Evolutionary conservation across 495 filamentous ascomycete species (phyloP), one percentile per base, ranked within the genome.

Genomic region (Amphirosellinia nigrospora): DNA sequence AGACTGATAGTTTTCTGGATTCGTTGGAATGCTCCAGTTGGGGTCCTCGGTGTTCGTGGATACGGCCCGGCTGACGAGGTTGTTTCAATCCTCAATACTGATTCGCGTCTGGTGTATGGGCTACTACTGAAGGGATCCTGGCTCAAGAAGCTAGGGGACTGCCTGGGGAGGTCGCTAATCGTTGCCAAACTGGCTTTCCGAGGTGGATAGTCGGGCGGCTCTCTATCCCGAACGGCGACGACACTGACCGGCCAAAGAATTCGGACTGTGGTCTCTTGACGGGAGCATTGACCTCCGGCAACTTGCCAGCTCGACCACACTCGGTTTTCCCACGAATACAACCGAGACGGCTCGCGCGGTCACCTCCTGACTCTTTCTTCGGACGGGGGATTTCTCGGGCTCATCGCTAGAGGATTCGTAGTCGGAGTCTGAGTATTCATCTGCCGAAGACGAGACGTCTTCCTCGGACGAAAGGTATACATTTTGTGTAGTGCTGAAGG

Each of bases 391-490:
- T 13, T 77, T 63, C 26, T 78, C 75, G 30, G 71, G 71, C 70
- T 80, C 79, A 39, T 82, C 79, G 59, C 74, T 76, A 53, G 73
- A 79, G 62, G 82, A 82, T 63, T 85, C 83, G 75, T 77, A 84
- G 72, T 78, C 83, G 72, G 82, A 82, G 70, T 85, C 84, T 60
- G 83, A 86, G 56, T 82, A 83, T 73, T 84, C 83, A 70, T 84
- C 83, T 30, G 84, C 80, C 34, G 83, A 81, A 0, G 84, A 85
- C 19, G 84, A 86, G 53, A 79, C 84, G 55, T 84, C 83, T 70
- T 86, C 84, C 61, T 86, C 84, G 6, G 83, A 85, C 10, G 84
- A 86, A 23, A 86, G 82, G 72, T 86, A 86, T 60, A 82, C 70
- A 61, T 83, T 80, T 70, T 84, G 82, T 3, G 82, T 80, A n/a